Evolutionary conservation across 306 rosid species (phyloP), one percentile per base, ranked within the genome.

Genomic region (Medicago ruthenica): DNA sequence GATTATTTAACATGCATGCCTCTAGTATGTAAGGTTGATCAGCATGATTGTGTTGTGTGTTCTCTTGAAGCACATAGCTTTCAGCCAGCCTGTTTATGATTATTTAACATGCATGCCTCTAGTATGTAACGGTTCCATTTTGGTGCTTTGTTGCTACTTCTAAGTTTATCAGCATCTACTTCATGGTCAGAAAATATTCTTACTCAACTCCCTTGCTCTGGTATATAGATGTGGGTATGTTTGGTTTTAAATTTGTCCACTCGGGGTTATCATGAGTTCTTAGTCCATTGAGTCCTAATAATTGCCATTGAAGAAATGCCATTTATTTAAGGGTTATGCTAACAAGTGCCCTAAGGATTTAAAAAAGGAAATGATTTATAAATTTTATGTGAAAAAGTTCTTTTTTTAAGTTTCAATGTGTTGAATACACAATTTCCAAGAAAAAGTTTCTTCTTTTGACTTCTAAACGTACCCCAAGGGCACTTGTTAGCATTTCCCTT

Each of bases 31-130:
- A n/a, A 54, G 61, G 4, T 65, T 53, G 16, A 65, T 53, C 63
- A 11, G 39, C 60, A 59, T 84, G 70, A 17, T 12, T 31, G 55
- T 47, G 65, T 44, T 31, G 62, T 37, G 44, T 63, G 59, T 44
- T 65, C 54, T 65, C 59, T 73, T 73, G 59, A 60, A 61, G 69
- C 66, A 13, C 13, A 54, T n/a, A n/a, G n/a, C n/a, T n/a, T n/a
- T n/a, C n/a, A n/a, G n/a, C n/a, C n/a, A n/a, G n/a, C n/a, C n/a
- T n/a, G n/a, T n/a, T n/a, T n/a, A n/a, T n/a, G n/a, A n/a, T n/a
- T n/a, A n/a, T n/a, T n/a, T n/a, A n/a, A n/a, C n/a, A n/a, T n/a
- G n/a, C n/a, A n/a, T n/a, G n/a, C n/a, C n/a, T n/a, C n/a, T n/a
- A n/a, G n/a, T n/a, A n/a, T n/a, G n/a, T n/a, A n/a, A n/a, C n/a